Evolutionary conservation across 257 asterid species (phyloP), one percentile per base, ranked within the genome.

Genomic region (Thymus mandschuricus): DNA sequence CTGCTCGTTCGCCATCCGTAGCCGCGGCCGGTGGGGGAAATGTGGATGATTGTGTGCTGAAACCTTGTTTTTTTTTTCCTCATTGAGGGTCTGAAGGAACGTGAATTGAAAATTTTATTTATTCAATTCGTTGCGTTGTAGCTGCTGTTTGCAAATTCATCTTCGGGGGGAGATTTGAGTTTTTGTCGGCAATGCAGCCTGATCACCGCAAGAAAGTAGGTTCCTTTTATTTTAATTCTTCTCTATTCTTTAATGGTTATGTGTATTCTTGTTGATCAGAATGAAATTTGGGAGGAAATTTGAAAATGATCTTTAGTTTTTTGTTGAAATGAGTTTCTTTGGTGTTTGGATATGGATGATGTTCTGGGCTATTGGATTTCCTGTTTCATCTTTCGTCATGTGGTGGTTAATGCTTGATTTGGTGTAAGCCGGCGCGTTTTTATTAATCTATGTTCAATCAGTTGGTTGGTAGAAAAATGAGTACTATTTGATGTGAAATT

Each of bases 131-230:
- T 51, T 56, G 31, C 80, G 46, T 7, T 61, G 66, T 48, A 33
- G 59, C 75, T 33, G 69, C 64, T 64, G 67, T 54, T 21, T 62
- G 60, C n/a, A 38, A 33, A 62, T 40, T 65, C 64, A 68, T 83
- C 77, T 60, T 60, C 64, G 67, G 52, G 60, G 35, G 65, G 74
- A 70, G 43, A 58, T 75, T 77, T 73, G 73, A 67, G 50, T 64
- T 79, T 38, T 63, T 27, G 10, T 29, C 44, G 7, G 61, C 60
- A 79, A 86, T 87, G 96, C 96, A 84, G 90, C 82, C 89, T 8
- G 96, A 87, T 86, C 96, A 86, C 60, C 81, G 86, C 21, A 87
- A 87, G 76, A 91, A 89, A 83, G 96, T 89, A 79, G 89, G 97
- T 45, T 58, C 55, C 67, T 66, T 21, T 73, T 51, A 5, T 43